phyloP scores from a whole-genome alignment of 305 asterid genomes.

The Ajuga reptans region DNA sequence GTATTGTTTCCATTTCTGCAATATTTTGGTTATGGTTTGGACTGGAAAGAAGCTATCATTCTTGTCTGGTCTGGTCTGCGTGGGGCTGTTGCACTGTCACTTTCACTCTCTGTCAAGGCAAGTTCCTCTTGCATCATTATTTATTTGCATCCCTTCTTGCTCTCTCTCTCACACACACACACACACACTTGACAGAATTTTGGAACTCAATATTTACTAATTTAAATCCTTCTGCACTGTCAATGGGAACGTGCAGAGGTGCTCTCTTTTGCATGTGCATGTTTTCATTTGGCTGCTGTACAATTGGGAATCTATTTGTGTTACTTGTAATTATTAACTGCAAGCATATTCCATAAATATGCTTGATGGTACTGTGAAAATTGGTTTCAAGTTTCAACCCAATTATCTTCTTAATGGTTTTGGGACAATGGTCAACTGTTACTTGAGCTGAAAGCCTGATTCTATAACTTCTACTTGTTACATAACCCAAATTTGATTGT shows the following conservation, averaged over 20 bases:
- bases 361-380: background rate
- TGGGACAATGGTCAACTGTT: background rate
- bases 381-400: background rate
- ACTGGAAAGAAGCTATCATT: constrained; percentile 87
- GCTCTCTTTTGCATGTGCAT: background rate
- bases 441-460: background rate
- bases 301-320: background rate
- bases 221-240: background rate
- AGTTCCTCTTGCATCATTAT: constrained; percentile 21
- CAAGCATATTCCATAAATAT: background rate
- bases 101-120: constrained; percentile 82
- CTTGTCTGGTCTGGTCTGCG: constrained; percentile 97
- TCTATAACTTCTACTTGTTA: constrained; percentile 18
- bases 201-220: background rate
- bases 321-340: background rate
- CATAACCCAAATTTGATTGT: constrained; percentile 8
- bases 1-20: constrained; percentile 66
- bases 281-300: background rate
- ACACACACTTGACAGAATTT: background rate
- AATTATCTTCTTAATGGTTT: background rate
- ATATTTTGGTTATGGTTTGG: constrained; percentile 90
- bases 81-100: constrained; percentile 89
- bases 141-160: background rate
- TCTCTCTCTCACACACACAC: background rate
- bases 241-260: background rate